Conservation (phyloP, 768 basidiomycete genomes). For the Panellus pusillus region DNA sequence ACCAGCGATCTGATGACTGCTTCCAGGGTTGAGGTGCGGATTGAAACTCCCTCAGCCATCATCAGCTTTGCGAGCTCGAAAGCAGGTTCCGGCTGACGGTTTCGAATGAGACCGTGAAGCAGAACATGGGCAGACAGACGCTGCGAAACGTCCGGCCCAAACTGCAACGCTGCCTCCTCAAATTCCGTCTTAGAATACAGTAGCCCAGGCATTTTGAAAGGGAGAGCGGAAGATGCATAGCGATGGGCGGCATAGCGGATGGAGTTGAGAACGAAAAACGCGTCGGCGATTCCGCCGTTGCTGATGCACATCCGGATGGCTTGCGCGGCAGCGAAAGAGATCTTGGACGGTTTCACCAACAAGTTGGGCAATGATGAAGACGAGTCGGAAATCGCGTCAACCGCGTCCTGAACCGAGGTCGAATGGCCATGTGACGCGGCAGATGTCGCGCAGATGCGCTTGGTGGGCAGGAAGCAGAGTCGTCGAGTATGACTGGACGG, state of each 20-base stretch:
- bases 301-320: conserved; percentile 50
- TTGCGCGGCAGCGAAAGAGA: conserved; percentile 40
- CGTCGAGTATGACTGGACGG: not conserved
- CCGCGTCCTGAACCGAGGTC: conserved; percentile 8
- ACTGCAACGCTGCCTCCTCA: conserved; percentile 42
- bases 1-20: conserved; percentile 35
- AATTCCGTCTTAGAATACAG: conserved; percentile 27
- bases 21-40: conserved; percentile 53
- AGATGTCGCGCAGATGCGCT: conserved; percentile 10
- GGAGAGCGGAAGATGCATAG: conserved; percentile 17
- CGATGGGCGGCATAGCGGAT: conserved; percentile 42
- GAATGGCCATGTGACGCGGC: conserved; percentile 4
- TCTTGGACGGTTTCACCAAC: conserved; percentile 16
- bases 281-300: conserved; percentile 47
- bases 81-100: conserved; percentile 49
- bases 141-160: conserved; percentile 52
- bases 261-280: conserved; percentile 59
- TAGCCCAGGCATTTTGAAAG: conserved; percentile 19
- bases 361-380: conserved; percentile 8
- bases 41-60: conserved; percentile 51
- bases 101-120: conserved; percentile 62
- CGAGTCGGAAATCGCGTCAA: conserved; percentile 10
- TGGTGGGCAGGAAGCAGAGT: not conserved
- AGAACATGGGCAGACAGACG: conserved; percentile 64
- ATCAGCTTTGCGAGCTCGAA: conserved; percentile 48